Conservation (phyloP, 805 yeast species). For the Candida qinlingensis region DNA sequence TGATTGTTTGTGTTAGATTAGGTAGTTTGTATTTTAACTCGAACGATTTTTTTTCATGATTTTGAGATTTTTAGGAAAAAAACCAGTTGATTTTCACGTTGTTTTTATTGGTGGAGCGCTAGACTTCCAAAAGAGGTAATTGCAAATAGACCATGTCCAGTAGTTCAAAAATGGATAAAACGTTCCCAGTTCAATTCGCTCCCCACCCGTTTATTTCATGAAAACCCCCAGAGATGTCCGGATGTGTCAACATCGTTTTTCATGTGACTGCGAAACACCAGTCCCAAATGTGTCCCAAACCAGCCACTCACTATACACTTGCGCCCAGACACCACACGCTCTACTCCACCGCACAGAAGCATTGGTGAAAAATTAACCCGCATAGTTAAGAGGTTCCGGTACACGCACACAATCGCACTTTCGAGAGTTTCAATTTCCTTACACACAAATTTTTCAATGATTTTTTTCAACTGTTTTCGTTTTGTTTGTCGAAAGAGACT, state of each 20-base stretch:
- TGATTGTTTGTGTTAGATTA: not conserved
- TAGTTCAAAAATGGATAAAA: no score
- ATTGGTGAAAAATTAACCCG: not conserved
- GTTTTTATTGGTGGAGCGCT: constrained; percentile 20
- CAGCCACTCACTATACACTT: not conserved
- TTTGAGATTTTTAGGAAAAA: not conserved
- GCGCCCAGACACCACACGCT: not conserved
- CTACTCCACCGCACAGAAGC: no score
- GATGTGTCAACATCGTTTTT: not conserved
- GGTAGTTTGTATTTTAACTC: constrained; percentile 11
- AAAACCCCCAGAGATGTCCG: not conserved
- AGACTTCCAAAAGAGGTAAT: constrained; percentile 10
- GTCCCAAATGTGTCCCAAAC: not conserved
- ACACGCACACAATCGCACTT: not conserved
- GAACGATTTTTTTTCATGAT: constrained; percentile 19
- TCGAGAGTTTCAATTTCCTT: not conserved
- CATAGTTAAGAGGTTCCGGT: not conserved
- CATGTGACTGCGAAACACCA: not conserved
- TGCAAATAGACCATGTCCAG: not conserved
- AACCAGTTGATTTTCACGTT: constrained; percentile 9
- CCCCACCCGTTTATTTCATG: not conserved
- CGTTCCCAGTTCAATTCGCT: not conserved
- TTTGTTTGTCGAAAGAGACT: not conserved
- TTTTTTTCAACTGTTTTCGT: not conserved
- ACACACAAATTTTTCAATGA: constrained; percentile 1